Evolutionary conservation across 805 yeast genomes (phyloP).

Genomic region (Henningerozyma blattae): DNA sequence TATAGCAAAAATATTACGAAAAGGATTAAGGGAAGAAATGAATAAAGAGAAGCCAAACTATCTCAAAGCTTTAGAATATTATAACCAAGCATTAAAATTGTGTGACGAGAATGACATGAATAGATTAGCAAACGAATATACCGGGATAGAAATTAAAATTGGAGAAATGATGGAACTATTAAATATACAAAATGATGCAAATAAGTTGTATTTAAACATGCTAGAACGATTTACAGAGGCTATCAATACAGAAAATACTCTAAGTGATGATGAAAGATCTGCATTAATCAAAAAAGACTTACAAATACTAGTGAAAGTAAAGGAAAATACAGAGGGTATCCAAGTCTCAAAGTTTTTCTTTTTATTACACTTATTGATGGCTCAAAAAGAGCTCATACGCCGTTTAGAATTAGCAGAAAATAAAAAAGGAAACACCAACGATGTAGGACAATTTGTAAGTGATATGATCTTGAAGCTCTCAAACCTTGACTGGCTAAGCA

Average conservation of each 20-base stretch:
- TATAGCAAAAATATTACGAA: constrained; percentile 61
- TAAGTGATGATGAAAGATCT: constrained; percentile 16
- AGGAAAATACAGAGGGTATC: constrained; percentile 40
- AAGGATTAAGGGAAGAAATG: constrained; percentile 72
- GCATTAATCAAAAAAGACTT: constrained; percentile 54
- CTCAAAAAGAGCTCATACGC: constrained; percentile 52
- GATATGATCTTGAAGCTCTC: no score
- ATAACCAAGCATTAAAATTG: constrained; percentile 58
- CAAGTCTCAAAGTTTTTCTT: constrained; percentile 11
- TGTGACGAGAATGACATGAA: constrained; percentile 42
- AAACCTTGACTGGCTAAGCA: no score
- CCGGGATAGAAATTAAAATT: constrained; percentile 75
- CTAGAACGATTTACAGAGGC: constrained; percentile 41
- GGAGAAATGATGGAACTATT: constrained; percentile 76
- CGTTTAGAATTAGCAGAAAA: no score
- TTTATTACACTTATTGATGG: constrained; percentile 44
- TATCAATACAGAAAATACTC: constrained; percentile 27
- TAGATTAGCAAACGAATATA: constrained; percentile 58
- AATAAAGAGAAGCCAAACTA: constrained; percentile 33
- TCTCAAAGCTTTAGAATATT: constrained; percentile 52
- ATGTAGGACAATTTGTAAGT: no score
- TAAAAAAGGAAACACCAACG: constrained; percentile 4
- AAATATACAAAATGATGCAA: constrained; percentile 48
- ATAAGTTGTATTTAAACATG: constrained; percentile 50
- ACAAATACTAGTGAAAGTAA: constrained; percentile 49